phyloP scores from a whole-genome alignment of 805 yeast species.

The Hermanozyma aechmeae region DNA sequence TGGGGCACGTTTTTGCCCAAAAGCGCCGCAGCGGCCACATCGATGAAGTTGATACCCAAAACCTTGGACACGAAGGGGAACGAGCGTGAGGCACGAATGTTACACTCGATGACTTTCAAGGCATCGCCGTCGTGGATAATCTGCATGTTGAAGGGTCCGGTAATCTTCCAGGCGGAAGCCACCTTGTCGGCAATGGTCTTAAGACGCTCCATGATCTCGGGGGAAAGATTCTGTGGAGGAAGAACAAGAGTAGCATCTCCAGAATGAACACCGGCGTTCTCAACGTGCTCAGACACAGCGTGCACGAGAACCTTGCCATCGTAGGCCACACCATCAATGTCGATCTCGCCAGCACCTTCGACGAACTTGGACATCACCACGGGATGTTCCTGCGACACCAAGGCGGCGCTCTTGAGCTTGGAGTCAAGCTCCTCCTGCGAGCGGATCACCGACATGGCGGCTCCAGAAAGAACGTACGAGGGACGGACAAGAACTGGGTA shows the following conservation, averaged over 20 bases:
- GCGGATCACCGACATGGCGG: constrained; percentile 94
- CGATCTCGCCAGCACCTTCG: constrained; percentile 94
- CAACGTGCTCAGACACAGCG: constrained; percentile 96
- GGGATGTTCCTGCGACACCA: constrained; percentile 93
- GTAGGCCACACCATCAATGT: constrained; percentile 91
- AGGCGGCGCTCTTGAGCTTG: constrained; percentile 79
- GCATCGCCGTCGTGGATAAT: constrained; percentile 64
- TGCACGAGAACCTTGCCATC: constrained; percentile 86
- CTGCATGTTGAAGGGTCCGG: constrained; percentile 99
- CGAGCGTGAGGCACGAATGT: constrained; percentile 95
- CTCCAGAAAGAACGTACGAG: constrained; percentile 94
- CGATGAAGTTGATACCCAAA: constrained; percentile 88
- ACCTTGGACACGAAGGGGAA: constrained; percentile 99
- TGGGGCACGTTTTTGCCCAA: constrained; percentile 64
- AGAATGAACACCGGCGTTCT: constrained; percentile 97
- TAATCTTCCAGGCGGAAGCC: constrained; percentile 87
- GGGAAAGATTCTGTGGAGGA: constrained; percentile 79
- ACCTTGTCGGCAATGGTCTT: constrained; percentile 89
- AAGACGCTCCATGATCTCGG: constrained; percentile 57
- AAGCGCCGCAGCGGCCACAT: constrained; percentile 85
- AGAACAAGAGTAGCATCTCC: constrained; percentile 96
- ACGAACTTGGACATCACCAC: constrained; percentile 95
- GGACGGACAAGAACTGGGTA: constrained; percentile 98
- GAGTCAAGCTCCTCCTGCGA: constrained; percentile 69
- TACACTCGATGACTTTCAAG: constrained; percentile 96